These are phyloP conservation scores for Silene uniflora DNA, from an alignment of 148 eudicot genomes.

Conservation along the genomic window DNA sequence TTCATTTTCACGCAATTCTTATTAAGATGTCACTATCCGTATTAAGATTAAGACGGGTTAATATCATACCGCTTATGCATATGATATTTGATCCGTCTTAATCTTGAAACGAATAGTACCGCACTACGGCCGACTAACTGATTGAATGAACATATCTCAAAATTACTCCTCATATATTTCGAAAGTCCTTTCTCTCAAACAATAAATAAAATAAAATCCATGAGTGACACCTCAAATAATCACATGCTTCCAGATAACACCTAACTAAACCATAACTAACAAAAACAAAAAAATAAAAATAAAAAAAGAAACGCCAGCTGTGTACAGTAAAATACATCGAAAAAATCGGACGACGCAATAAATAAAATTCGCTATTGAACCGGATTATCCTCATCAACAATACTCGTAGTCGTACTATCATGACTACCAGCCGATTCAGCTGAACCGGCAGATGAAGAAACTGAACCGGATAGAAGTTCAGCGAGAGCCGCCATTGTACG, in stretches of 20 bases:
- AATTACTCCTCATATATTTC: no score
- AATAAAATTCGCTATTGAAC: slow-evolving; percentile 8
- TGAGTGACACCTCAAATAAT: slow-evolving; percentile 22
- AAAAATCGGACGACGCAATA: slow-evolving; percentile 2
- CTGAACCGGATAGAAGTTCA: slow-evolving; percentile 39
- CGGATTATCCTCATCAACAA: slow-evolving; percentile 20
- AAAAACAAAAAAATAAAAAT: not conserved
- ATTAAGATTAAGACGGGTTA: no score
- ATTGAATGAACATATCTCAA: no score
- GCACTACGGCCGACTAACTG: no score
- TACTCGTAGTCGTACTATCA: not conserved
- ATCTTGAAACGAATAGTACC: no score
- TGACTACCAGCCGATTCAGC: slow-evolving; percentile 16
- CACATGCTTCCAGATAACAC: not conserved
- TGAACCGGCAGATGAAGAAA: slow-evolving; percentile 10
- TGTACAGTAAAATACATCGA: slow-evolving; percentile 44
- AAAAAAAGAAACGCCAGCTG: slow-evolving; percentile 13
- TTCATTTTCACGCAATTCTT: no score
- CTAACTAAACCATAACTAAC: not conserved
- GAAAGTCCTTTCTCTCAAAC: not conserved
- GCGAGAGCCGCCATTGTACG: slow-evolving; percentile 73
- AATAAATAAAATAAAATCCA: not conserved
- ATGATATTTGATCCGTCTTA: no score
- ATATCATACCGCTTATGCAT: no score
- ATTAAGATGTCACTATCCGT: no score